Evolutionary conservation across 139 green algal genomes (phyloP).

Genomic region (Picochlorum sp.): DNA sequence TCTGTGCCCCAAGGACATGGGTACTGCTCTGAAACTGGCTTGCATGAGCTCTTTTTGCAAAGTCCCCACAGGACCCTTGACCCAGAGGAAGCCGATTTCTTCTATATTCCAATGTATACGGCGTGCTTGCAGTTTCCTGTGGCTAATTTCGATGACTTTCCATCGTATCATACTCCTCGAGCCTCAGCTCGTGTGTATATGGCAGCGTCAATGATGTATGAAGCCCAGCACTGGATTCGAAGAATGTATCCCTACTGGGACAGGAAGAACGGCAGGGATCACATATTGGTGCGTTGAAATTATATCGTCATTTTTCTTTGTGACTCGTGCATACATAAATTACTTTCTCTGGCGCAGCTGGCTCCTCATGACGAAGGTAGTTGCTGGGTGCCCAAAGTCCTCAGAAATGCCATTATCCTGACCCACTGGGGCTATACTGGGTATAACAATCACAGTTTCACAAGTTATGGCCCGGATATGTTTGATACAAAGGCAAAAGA

Average conservation of each 20-base stretch:
- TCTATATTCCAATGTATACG: slow-evolving; percentile 43
- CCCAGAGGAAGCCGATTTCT: slow-evolving; percentile 51
- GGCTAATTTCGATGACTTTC: slow-evolving; percentile 29
- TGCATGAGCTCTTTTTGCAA: slow-evolving; percentile 54
- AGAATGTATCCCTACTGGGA: slow-evolving; percentile 44
- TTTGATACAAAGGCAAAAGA: slow-evolving; percentile 13
- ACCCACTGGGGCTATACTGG: slow-evolving; percentile 39
- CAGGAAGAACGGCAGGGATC: slow-evolving; percentile 42
- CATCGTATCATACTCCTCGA: slow-evolving; percentile 14
- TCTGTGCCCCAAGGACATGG: slow-evolving; percentile 11
- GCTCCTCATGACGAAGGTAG: slow-evolving; percentile 39
- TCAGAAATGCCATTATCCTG: slow-evolving; percentile 33
- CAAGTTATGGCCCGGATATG: slow-evolving; percentile 11
- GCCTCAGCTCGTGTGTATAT: not conserved
- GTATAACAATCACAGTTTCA: slow-evolving; percentile 3
- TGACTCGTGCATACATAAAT: not conserved
- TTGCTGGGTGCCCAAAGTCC: slow-evolving; percentile 36
- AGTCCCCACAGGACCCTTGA: slow-evolving; percentile 40
- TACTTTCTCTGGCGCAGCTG: slow-evolving; percentile 8
- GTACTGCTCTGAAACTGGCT: slow-evolving; percentile 31
- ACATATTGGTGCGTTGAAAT: slow-evolving; percentile 40
- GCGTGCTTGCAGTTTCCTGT: slow-evolving; percentile 40
- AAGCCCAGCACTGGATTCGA: slow-evolving; percentile 30
- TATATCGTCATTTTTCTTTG: slow-evolving; percentile 3
- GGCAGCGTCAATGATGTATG: slow-evolving; percentile 13